phyloP scores from a whole-genome alignment of 352 stramenopile species.

The Chrysophaeum taylorii region DNA sequence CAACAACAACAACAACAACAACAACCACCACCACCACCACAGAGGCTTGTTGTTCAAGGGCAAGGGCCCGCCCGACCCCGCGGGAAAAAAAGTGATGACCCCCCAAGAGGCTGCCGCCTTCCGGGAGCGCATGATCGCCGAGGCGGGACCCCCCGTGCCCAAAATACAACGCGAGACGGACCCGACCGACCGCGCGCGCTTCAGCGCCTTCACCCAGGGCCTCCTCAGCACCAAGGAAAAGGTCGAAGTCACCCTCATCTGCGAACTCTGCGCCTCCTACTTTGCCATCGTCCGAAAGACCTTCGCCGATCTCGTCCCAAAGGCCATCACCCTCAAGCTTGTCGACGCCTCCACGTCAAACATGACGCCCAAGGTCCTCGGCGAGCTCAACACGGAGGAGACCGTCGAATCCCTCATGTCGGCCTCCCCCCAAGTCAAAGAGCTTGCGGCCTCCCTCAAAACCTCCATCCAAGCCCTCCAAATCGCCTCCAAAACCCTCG shows the following conservation, averaged over 20 bases:
- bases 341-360: conserved; percentile 85
- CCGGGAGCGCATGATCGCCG: no score
- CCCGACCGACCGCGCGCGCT: no score
- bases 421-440: conserved; percentile 84
- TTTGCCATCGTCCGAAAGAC: conserved; percentile 98
- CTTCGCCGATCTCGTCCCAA: conserved; percentile 97
- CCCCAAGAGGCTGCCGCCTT: no score
- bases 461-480: conserved; percentile 97
- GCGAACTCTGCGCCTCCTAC: conserved; percentile 90
- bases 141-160: no score
- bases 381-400: conserved; percentile 87
- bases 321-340: conserved; percentile 99
- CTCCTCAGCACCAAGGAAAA: no score
- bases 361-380: conserved; percentile 93
- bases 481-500: conserved; percentile 95
- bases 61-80: no score
- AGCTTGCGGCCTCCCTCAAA: conserved; percentile 84
- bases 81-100: conserved; percentile 19
- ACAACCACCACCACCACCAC: no score
- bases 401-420: conserved; percentile 87
- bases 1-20: conserved; percentile 25
- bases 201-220: no score
- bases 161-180: no score
- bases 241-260: conserved; percentile 98
- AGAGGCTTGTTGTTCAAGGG: no score